Base-by-base conservation (phyloP, 164 flowering plant genomes). In the Stephania japonica region DNA sequence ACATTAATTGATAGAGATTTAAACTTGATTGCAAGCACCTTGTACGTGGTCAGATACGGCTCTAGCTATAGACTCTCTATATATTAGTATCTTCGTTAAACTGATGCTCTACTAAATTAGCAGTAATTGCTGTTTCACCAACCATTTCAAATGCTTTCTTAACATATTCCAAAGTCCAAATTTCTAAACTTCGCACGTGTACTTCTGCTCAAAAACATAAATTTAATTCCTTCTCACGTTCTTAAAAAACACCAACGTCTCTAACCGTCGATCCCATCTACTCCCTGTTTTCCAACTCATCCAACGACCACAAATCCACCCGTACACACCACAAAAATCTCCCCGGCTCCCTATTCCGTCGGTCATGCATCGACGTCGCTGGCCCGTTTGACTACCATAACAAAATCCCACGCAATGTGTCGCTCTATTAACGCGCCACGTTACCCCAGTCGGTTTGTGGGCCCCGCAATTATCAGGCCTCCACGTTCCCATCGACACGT, bases 361-460 rank as follows among this genome's bases (percentile, higher is more conserved):
- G 64, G 25, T n/a, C 63, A 14, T 32, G 38, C 64, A 8, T 59
- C 7, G 64, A 32, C 62, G 3, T 56, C 21, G 21, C 21, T 3
- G 19, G 16, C 62, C n/a, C 16, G 21, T 59, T 59, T 59, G 64
- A 59, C 24, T 59, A 59, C n/a, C 38, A 1, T 4, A 32, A 59
- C 9, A 21, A 21, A 7, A 56, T 16, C 23, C 10, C 6, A 24
- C 24, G 64, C 64, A n/a, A 59, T 21, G 64, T 59, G 64, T 59
- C 64, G 24, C 44, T 21, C 11, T n/a, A 14, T 41, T 19, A 67
- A 18, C 19, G 2, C 41, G 23, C 41, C 76, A 75, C 70, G 62
- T 76, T 44, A 23, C 5, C 19, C 3, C 0, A 23, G 81, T 77
- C 82, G 80, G 81, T 75, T 27, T 6, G 43, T 64, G 66, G 81